Conservation (phyloP, 1,284 basidiomycete genomes). For the Takashimella tepidaria region DNA sequence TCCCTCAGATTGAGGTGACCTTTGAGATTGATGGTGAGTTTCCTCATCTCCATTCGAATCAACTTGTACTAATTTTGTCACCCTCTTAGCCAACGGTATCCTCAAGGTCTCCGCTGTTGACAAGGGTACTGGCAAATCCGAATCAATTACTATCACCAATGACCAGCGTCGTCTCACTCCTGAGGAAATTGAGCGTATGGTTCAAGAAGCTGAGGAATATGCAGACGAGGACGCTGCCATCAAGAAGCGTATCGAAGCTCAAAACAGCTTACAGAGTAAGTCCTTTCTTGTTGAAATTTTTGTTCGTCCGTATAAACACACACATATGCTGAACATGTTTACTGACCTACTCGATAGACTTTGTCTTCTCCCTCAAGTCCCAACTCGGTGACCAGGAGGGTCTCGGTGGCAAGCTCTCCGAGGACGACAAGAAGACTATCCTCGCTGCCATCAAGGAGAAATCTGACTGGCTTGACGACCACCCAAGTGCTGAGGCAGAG, state of each 20-base stretch:
- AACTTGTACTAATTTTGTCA: background rate
- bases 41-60: conserved; percentile 16
- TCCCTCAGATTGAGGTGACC: conserved; percentile 89
- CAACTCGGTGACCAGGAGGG: conserved; percentile 83
- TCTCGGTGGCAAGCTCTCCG: conserved; percentile 79
- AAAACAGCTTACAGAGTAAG: conserved; percentile 29
- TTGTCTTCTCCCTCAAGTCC: conserved; percentile 70
- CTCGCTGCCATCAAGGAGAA: conserved; percentile 79
- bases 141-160: conserved; percentile 83
- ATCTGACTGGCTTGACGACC: conserved; percentile 83
- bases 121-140: conserved; percentile 88
- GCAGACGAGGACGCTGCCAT: conserved; percentile 78
- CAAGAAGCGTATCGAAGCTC: conserved; percentile 75
- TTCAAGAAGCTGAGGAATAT: conserved; percentile 82
- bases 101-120: conserved; percentile 82
- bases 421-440: conserved; percentile 85
- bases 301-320: too few relatives aligned
- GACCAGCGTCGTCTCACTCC: conserved; percentile 62
- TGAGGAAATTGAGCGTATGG: conserved; percentile 89
- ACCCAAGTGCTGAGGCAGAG: conserved; percentile 71
- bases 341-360: conserved; percentile 27
- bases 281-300: too few relatives aligned
- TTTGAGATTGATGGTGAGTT: conserved; percentile 76
- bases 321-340: too few relatives aligned
- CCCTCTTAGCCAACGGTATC: conserved; percentile 66